Conservation (phyloP, 331 rosid species). For the Quercus tomentella region DNA sequence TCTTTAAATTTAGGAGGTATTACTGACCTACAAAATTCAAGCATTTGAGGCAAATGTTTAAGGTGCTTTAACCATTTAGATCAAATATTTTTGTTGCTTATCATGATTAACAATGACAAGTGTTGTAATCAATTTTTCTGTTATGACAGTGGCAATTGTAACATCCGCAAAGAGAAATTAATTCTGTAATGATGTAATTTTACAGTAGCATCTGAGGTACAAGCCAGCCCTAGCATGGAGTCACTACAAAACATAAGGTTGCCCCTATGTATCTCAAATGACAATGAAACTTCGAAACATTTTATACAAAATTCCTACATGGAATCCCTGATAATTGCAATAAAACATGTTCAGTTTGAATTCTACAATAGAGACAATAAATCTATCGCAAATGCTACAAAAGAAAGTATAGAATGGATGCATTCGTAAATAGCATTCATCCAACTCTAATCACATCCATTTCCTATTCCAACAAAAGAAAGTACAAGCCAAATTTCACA, state of each 20-base stretch:
- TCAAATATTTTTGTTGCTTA: slow-evolving; percentile 6
- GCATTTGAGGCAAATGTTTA: neutral
- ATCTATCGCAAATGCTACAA: too few relatives aligned
- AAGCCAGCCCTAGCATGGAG: neutral
- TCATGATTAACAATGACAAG: slow-evolving; percentile 13
- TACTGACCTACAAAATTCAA: slow-evolving; percentile 36
- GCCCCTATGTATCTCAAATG: too few relatives aligned
- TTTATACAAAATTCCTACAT: too few relatives aligned
- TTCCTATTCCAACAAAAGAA: too few relatives aligned
- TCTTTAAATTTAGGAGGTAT: slow-evolving; percentile 35
- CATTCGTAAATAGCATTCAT: too few relatives aligned
- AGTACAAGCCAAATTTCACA: too few relatives aligned
- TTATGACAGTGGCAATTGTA: neutral
- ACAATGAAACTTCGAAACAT: too few relatives aligned
- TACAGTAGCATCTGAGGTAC: neutral
- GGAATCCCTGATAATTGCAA: too few relatives aligned
- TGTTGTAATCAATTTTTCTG: slow-evolving; percentile 2
- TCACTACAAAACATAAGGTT: neutral
- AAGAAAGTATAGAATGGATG: too few relatives aligned
- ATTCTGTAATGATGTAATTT: neutral
- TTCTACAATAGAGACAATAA: too few relatives aligned
- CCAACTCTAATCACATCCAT: too few relatives aligned
- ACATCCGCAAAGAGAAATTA: neutral
- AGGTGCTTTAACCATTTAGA: slow-evolving; percentile 14
- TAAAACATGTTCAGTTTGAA: too few relatives aligned